phyloP scores from a whole-genome alignment of 176 grass and related monocot species.

The Stipa capillata region DNA sequence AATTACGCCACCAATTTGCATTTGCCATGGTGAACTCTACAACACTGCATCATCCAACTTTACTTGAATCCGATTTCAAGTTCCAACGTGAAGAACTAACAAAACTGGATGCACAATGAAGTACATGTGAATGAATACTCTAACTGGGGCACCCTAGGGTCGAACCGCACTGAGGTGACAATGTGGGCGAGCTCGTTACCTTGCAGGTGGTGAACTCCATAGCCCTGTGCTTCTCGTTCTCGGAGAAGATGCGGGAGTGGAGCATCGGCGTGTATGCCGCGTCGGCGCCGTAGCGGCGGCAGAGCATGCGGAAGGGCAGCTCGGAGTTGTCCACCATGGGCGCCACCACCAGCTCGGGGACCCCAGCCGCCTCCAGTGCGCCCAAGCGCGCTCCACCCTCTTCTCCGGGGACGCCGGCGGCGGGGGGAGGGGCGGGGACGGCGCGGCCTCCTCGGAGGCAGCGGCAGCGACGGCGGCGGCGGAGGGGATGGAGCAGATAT shows the following conservation, averaged over 20 bases:
- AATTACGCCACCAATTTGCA: not conserved
- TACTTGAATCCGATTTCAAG: not conserved
- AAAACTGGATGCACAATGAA: not conserved
- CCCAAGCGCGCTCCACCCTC: constrained; percentile 71
- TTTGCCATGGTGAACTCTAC: not conserved
- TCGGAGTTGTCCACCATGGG: constrained; percentile 99
- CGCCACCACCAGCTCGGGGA: constrained; percentile 62
- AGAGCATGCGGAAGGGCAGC: constrained; percentile 94
- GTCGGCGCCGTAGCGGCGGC: constrained; percentile 76
- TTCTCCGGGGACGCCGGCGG: constrained; percentile 32
- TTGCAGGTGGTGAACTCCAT: constrained; percentile 87
- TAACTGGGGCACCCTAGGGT: constrained; percentile 3
- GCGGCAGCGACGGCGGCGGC: constrained; percentile 49
- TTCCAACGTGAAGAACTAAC: not conserved
- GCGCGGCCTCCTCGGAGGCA: not conserved
- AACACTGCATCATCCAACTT: not conserved
- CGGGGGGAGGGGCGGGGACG: not conserved
- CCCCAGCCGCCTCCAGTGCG: constrained; percentile 71
- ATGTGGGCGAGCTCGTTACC: not conserved
- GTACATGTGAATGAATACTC: not conserved
- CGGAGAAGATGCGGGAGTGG: constrained; percentile 76
- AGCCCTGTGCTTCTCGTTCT: constrained; percentile 73
- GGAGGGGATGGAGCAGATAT: constrained; percentile 6
- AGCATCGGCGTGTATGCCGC: constrained; percentile 98
- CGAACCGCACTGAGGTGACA: not conserved